Base-by-base conservation (phyloP, 768 basidiomycete species). In the Cubamyces sp. region DNA sequence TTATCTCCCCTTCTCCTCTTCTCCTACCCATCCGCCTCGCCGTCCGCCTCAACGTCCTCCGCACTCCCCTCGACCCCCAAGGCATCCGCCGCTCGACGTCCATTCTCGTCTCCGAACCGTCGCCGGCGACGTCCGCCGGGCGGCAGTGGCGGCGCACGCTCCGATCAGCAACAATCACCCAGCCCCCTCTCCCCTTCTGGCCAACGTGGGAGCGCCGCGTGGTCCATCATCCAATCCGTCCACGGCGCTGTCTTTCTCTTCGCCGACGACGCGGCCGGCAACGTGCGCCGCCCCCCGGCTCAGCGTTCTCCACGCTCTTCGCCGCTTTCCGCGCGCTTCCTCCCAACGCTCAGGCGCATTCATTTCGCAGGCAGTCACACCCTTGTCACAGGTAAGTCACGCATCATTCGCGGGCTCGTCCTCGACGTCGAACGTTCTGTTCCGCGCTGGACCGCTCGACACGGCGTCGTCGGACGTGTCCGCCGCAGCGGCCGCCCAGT, bases 301-400 rank as follows among this genome's bases (percentile, higher is more conserved):
- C 90, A 62, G 86, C 87, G 45, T 90, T 84, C 74, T 91, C 94
- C 37, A 92, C 92, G 28, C 97, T 98, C 80, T 83, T 43, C 61
- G 60, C 62, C 51, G 25, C 55, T 23, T 47, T 26, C 51, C 42
- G 52, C 45, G 11, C 30, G 41, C 15, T 30, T 30, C 28, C 25
- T 46, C 43, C 19, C 28, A 39, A 14, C 63, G 53, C 54, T 34
- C 42, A 14, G 42, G 18, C 37, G 28, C 28, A 30, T 30, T 30
- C 28, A 30, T 3, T 30, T 30, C 28, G 28, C 28, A 30, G 25
- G 21, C 3, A 41, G 57, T 66, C 61, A 66, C 60, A 52, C 57
- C 15, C 30, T 15, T 15, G 58, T 51, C 37, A 47, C 54, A 47
- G n/a, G 39, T 50, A 12, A 5, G 47, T 43, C 60, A 53, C 60